Conservation (phyloP, 139 green algal species). For the Chlorella sp. region DNA sequence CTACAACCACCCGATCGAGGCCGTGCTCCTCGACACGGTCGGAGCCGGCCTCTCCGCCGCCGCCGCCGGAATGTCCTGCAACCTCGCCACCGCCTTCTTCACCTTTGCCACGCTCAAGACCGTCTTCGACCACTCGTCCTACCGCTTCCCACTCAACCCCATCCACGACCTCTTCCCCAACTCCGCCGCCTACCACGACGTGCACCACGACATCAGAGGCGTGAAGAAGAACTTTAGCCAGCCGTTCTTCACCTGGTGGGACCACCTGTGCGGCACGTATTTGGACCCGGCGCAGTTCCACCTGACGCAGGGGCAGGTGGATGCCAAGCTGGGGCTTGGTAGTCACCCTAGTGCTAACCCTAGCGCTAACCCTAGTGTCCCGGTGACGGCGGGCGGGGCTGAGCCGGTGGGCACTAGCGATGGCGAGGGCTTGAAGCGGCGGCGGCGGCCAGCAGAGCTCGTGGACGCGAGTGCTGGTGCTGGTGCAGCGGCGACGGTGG, state of each 20-base stretch:
- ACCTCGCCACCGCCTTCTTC: constrained; percentile 33
- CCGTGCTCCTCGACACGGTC: constrained; percentile 55
- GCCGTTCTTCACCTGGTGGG: constrained; percentile 64
- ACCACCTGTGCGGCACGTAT: constrained; percentile 39
- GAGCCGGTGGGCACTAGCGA: no score
- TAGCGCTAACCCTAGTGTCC: no score
- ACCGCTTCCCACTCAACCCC: constrained; percentile 54
- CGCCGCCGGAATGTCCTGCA: constrained; percentile 38
- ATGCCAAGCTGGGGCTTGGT: background rate
- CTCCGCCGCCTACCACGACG: constrained; percentile 51
- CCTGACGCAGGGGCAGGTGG: background rate
- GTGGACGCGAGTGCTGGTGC: no score
- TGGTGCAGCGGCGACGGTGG: no score
- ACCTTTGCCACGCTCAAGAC: constrained; percentile 58
- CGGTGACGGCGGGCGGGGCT: no score
- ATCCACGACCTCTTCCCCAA: constrained; percentile 58
- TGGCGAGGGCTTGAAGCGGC: no score
- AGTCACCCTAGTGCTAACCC: no score
- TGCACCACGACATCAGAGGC: constrained; percentile 55
- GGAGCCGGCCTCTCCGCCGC: constrained; percentile 49
- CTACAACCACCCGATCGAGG: constrained; percentile 67
- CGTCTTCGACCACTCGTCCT: constrained; percentile 58
- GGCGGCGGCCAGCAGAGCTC: no score
- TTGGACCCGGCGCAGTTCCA: constrained; percentile 21
- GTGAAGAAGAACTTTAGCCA: constrained; percentile 66